Base-by-base conservation (phyloP, 768 basidiomycete genomes). In the Phaffia tasmanica region DNA sequence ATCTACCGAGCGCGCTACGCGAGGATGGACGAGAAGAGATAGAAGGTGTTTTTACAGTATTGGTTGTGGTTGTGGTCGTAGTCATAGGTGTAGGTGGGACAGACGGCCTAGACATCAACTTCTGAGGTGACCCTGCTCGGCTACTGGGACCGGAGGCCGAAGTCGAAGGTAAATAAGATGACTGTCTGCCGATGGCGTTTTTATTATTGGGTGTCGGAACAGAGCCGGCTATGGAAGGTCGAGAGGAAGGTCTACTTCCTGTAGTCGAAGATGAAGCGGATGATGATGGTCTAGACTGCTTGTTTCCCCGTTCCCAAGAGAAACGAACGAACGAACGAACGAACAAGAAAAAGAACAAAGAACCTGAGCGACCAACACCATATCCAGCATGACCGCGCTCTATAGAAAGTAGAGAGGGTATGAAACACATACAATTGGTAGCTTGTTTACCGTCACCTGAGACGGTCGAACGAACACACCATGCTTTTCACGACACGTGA, bases 391-490 rank as follows among this genome's bases (percentile, higher is more conserved):
- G 18, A 46, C 47, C 49, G 30, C 35, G 51, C 46, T 54, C 35
- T 57, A 56, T 71, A 64, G 61, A 70, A 57, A 48, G 54, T 65
- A 65, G 71, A 64, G 29, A 74, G 72, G n/a, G n/a, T n/a, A n/a
- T n/a, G n/a, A n/a, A n/a, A n/a, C n/a, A n/a, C n/a, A n/a, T n/a
- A n/a, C n/a, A 3, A 68, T 59, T 62, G 79, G 78, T 69, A 74
- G 42, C 32, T 77, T 78, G 29, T 85, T 76, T 4, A 81, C 73
- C 74, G 83, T 88, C 70, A 97, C 88, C 75, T 90, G 87, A 73
- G 86, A 86, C 0, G 87, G 83, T 47, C 88, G 81, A 6, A 97
- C 85, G 74, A 99, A 98, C 32, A 98, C 87, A 57, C 95, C 95
- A 78, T 88, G 79, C 35, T 80, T 79, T 57, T 80, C 78, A 72